Evolutionary conservation across 306 rosid genomes (phyloP).

Genomic region (Alnus glutinosa): DNA sequence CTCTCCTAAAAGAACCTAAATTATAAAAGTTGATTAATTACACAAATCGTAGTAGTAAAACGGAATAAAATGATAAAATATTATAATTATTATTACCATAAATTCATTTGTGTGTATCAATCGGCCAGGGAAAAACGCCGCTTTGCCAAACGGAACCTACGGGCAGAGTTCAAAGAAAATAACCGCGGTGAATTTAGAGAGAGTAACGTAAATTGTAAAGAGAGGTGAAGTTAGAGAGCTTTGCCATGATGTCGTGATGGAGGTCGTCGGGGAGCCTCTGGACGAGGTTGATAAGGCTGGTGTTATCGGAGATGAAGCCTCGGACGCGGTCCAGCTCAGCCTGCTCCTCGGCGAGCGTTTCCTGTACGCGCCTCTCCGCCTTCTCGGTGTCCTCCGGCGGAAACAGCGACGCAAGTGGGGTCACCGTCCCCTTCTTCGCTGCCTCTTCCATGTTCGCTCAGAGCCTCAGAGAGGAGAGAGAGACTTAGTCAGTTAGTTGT

Average conservation of each 20-base stretch:
- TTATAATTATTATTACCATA: conserved; percentile 41
- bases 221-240: neutral
- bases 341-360: conserved; percentile 46
- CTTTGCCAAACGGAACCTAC: conserved; percentile 94
- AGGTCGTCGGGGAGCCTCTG: conserved; percentile 75
- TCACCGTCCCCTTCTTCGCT: conserved; percentile 57
- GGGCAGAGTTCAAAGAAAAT: neutral
- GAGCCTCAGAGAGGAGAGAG: neutral
- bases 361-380: conserved; percentile 61
- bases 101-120: conserved; percentile 90
- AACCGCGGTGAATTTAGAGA: neutral
- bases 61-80: neutral
- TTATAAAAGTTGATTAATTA: neutral
- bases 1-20: conserved; percentile 88
- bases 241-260: conserved; percentile 78
- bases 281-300: conserved; percentile 66
- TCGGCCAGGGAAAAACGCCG: conserved; percentile 91
- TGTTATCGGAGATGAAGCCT: conserved; percentile 67
- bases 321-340: conserved; percentile 46
- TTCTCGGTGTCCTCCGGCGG: conserved; percentile 59
- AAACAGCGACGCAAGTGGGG: conserved; percentile 59
- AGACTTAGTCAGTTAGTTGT: neutral
- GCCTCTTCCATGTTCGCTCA: conserved; percentile 23
- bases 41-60: neutral
- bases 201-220: neutral